Percentiles rank a stretch among this genome's conserved stretches.
Evolutionary conservation across 441 rosid genomes (phyloP).

Genomic region (Jatropha multifida): DNA sequence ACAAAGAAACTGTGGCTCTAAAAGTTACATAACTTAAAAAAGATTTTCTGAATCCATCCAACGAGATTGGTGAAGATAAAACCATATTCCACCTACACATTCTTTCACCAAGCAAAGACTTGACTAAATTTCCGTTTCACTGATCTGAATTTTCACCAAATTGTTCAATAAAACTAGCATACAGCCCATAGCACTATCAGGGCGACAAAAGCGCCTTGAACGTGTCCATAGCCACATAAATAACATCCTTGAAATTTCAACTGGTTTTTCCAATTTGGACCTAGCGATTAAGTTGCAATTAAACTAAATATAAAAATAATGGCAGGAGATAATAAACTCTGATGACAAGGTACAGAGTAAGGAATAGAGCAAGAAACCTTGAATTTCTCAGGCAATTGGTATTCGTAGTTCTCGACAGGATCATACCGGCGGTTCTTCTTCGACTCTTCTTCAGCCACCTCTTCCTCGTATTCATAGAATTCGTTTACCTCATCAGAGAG

Average conservation of each 20-base stretch:
- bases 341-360: background rate
- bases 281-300: background rate
- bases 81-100: background rate
- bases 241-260: background rate
- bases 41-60: background rate
- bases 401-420: conserved; percentile 66
- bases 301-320: background rate
- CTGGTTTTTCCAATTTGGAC: background rate
- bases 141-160: background rate
- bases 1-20: background rate
- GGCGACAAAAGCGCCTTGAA: background rate
- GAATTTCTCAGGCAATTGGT: conserved; percentile 64
- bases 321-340: background rate
- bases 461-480: conserved; percentile 86
- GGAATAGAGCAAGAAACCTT: conserved; percentile 39
- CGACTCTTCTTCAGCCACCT: conserved; percentile 71
- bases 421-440: conserved; percentile 80
- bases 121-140: background rate
- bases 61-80: background rate
- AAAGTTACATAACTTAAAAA: background rate
- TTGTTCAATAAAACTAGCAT: too few relatives aligned
- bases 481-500: conserved; percentile 49
- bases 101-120: background rate
- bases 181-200: background rate
- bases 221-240: too few relatives aligned